Evolutionary conservation across 2,329 filamentous ascomycete species (phyloP).

Genomic region (Fusarium papillatum): DNA sequence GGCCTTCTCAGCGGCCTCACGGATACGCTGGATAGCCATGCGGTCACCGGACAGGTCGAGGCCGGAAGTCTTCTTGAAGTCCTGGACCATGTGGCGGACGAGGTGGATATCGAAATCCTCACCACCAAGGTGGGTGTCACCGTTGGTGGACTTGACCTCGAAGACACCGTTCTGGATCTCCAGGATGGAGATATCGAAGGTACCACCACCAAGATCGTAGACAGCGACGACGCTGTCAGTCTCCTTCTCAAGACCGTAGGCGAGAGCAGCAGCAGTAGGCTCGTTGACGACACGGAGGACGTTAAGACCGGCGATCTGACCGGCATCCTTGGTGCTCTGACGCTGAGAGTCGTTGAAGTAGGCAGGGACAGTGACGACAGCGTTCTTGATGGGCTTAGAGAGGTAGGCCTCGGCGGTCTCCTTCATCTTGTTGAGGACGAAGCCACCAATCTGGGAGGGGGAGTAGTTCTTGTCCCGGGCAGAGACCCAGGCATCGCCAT

Average conservation of each 20-base stretch:
- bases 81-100: constrained; percentile 91
- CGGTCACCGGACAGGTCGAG: constrained; percentile 93
- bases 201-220: constrained; percentile 98
- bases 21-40: constrained; percentile 99
- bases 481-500: constrained; percentile 96
- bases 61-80: constrained; percentile 96
- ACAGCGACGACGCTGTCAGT: constrained; percentile 91
- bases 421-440: constrained; percentile 99
- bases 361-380: constrained; percentile 95
- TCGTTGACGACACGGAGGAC: constrained; percentile 99
- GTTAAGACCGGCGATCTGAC: constrained; percentile 95
- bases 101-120: constrained; percentile 98
- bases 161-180: constrained; percentile 99
- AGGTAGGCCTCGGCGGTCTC: constrained; percentile 97
- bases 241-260: constrained; percentile 97
- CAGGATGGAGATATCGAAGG: constrained; percentile 98
- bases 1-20: constrained; percentile 98
- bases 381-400: constrained; percentile 92
- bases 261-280: constrained; percentile 94
- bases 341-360: constrained; percentile 99
- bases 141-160: constrained; percentile 99
- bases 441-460: constrained; percentile 97
- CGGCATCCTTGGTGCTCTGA: constrained; percentile 98
- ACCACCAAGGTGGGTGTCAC: constrained; percentile 98
- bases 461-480: constrained; percentile 96